Percentiles rank a stretch among this genome's conserved stretches.
phyloP scores from a whole-genome alignment of 225 moss, liverwort and hornwort species.

The Marchantia polymorpha region DNA sequence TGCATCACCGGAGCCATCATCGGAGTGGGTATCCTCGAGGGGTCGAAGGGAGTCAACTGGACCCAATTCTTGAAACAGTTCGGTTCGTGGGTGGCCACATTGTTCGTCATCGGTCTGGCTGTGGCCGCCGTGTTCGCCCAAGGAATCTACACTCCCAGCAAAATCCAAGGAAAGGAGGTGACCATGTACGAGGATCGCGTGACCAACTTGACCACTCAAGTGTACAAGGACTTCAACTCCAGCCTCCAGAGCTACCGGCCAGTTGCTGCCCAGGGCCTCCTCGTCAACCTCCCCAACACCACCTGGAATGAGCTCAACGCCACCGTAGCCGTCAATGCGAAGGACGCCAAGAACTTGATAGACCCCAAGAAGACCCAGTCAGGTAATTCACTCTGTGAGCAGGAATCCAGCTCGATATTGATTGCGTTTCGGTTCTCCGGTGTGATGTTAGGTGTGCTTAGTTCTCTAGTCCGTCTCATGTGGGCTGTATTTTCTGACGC shows the following conservation, averaged over 20 bases:
- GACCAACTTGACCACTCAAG: not conserved
- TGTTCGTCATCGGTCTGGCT: slow-evolving; percentile 42
- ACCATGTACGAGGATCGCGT: slow-evolving; percentile 15
- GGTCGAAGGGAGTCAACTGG: slow-evolving; percentile 57
- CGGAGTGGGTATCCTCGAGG: slow-evolving; percentile 62
- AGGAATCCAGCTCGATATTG: no score
- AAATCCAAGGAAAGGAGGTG: slow-evolving; percentile 22
- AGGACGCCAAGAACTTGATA: slow-evolving; percentile 10
- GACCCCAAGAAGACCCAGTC: slow-evolving; percentile 26
- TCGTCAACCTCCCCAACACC: not conserved
- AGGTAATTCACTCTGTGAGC: slow-evolving; percentile 19
- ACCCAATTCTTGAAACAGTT: slow-evolving; percentile 48
- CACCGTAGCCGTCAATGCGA: slow-evolving; percentile 7
- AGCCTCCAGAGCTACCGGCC: slow-evolving; percentile 16
- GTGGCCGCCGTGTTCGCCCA: slow-evolving; percentile 53
- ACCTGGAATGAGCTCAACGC: slow-evolving; percentile 19
- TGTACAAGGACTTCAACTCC: slow-evolving; percentile 24
- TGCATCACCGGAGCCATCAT: slow-evolving; percentile 64
- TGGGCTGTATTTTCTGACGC: not conserved
- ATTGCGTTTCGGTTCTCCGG: no score
- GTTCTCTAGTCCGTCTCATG: not conserved
- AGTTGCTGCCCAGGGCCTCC: not conserved
- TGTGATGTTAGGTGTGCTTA: not conserved
- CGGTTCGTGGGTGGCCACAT: slow-evolving; percentile 45
- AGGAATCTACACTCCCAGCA: slow-evolving; percentile 55